These are phyloP conservation scores for Annulohypoxylon moriforme DNA, from an alignment of 495 filamentous ascomycete genomes.

Conservation along the genomic window DNA sequence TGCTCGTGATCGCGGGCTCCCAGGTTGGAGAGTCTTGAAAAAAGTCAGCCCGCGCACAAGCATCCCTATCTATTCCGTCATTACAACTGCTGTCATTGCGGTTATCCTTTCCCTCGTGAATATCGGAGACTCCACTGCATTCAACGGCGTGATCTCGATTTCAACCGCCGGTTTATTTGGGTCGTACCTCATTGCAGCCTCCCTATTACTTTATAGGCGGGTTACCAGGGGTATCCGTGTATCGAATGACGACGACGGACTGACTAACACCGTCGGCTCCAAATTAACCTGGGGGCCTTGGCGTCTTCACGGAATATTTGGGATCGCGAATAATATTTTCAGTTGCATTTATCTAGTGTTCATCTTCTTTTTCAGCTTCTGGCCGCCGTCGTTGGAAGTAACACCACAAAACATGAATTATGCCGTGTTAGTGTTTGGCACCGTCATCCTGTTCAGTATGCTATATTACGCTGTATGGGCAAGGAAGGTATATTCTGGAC, in stretches of 20 bases:
- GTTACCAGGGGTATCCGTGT: not conserved
- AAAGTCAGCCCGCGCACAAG: conserved; percentile 9
- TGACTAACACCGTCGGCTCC: conserved; percentile 1
- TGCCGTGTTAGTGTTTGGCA: not conserved
- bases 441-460: conserved; percentile 1
- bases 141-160: conserved; percentile 8
- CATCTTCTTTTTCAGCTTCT: conserved; percentile 15
- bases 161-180: conserved; percentile 6
- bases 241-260: not conserved
- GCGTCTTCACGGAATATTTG: not conserved
- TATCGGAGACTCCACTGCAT: not conserved
- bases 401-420: conserved; percentile 1
- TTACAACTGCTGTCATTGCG: not conserved
- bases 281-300: conserved; percentile 6
- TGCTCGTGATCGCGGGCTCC: conserved; percentile 1
- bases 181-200: not conserved
- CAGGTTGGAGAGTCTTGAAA: conserved; percentile 2
- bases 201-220: not conserved
- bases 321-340: conserved; percentile 1
- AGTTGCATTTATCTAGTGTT: conserved; percentile 4
- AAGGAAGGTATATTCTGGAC: conserved; percentile 5
- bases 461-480: not conserved
- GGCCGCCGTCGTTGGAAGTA: not conserved
- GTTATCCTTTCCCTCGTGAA: conserved; percentile 5
- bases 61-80: conserved; percentile 10